Conservation (phyloP, 1,139 yeast species). For the Blastobotrys illinoisensis region DNA sequence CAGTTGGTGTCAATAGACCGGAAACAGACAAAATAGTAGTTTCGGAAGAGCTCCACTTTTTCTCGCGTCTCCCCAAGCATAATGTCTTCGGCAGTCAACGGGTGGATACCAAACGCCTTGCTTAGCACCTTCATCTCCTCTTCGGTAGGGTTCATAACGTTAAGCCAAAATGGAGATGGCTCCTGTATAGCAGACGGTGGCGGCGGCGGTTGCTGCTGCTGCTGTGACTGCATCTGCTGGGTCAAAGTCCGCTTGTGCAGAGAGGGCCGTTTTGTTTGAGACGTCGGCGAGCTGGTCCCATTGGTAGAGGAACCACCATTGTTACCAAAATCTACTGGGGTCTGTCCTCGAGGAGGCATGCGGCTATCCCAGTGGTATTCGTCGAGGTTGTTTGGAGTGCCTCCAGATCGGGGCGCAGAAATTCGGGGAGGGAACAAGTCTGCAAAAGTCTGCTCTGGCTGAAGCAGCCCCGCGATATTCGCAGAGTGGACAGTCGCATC, state of each 20-base stretch:
- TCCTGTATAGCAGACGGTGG: background rate
- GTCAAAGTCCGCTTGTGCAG: background rate
- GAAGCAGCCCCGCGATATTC: constrained; percentile 73
- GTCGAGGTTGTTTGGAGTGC: background rate
- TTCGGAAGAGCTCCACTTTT: constrained; percentile 85
- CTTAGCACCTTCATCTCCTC: constrained; percentile 90
- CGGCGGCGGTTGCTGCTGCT: background rate
- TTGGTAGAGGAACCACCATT: background rate
- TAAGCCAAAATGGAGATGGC: constrained; percentile 54
- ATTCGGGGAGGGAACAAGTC: constrained; percentile 30
- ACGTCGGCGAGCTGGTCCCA: background rate
- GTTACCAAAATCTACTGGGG: constrained; percentile 5
- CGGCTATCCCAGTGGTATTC: background rate
- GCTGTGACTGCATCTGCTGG: constrained; percentile 3
- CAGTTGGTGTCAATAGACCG: constrained; percentile 74
- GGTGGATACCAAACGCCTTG: constrained; percentile 90
- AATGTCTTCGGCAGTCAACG: constrained; percentile 92
- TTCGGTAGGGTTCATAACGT: constrained; percentile 87
- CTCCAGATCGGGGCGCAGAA: background rate
- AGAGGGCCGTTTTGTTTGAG: background rate
- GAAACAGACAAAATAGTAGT: constrained; percentile 88
- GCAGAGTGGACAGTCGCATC: constrained; percentile 88
- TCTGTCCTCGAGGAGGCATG: background rate
- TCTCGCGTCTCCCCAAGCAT: constrained; percentile 90
- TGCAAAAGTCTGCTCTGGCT: constrained; percentile 35